These are phyloP conservation scores for Raddia guianensis DNA, from an alignment of 176 grass and related monocot genomes.

Conservation along the genomic window DNA sequence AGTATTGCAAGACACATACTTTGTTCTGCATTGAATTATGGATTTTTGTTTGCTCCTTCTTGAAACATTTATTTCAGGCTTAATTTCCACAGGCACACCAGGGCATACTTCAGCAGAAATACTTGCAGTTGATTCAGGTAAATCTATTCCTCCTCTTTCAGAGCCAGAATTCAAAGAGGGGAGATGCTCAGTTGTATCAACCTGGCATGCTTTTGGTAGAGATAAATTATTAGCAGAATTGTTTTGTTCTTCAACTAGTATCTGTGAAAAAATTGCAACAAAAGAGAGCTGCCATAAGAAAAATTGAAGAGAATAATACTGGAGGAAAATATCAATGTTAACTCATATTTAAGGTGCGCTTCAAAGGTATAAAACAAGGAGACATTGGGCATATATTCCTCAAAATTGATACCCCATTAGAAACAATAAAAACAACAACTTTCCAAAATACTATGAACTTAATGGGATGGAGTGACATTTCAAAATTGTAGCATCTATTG, in stretches of 20 bases:
- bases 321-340: conserved; percentile 34
- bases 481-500: conserved; percentile 6
- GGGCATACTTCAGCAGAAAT: conserved; percentile 26
- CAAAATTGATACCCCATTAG: conserved; percentile 14
- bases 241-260: conserved; percentile 36
- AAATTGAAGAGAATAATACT: conserved; percentile 34
- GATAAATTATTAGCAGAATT: conserved; percentile 41
- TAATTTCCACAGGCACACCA: conserved; percentile 23
- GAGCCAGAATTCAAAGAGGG: conserved; percentile 38
- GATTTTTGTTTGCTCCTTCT: conserved; percentile 48
- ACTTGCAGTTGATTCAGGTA: conserved; percentile 38
- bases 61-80: conserved; percentile 40
- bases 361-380: conserved; percentile 25
- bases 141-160: conserved; percentile 16
- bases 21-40: conserved; percentile 39
- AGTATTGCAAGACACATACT: conserved; percentile 38
- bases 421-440: background rate
- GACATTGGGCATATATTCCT: conserved; percentile 11
- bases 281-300: background rate
- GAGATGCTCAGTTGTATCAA: conserved; percentile 28
- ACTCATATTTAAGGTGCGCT: conserved; percentile 24
- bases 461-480: background rate
- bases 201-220: conserved; percentile 26
- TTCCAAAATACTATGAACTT: conserved; percentile 30
- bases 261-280: conserved; percentile 35